A percentile compares a stretch with the other conserved stretches of the same genome.
Evolutionary conservation across 192 early-diverging fungal species (phyloP).

Genomic region (Mortierella hygrophila): DNA sequence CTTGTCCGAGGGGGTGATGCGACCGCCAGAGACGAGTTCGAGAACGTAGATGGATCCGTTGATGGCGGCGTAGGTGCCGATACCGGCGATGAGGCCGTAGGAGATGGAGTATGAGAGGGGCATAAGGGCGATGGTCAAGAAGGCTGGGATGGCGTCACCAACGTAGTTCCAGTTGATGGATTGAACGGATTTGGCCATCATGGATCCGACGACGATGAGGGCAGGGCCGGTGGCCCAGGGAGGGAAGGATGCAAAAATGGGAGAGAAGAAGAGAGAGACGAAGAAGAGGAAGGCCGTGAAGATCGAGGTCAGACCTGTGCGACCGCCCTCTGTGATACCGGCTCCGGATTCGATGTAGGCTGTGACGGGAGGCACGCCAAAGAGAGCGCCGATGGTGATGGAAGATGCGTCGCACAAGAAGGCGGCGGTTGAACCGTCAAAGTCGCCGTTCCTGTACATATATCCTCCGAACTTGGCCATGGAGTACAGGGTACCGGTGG

Average conservation of each 20-base stretch:
- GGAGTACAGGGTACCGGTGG: slow-evolving; percentile 85
- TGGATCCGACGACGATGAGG: slow-evolving; percentile 80
- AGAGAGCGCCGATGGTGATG: slow-evolving; percentile 72
- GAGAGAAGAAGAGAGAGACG: slow-evolving; percentile 82
- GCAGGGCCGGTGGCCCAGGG: slow-evolving; percentile 90
- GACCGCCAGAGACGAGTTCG: slow-evolving; percentile 65
- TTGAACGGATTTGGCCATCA: slow-evolving; percentile 79
- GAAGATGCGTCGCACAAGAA: slow-evolving; percentile 78
- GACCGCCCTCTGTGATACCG: slow-evolving; percentile 83
- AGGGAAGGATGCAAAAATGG: slow-evolving; percentile 88
- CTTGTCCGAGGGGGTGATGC: slow-evolving; percentile 55
- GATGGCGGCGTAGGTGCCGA: slow-evolving; percentile 78
- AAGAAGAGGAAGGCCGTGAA: slow-evolving; percentile 78
- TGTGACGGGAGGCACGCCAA: slow-evolving; percentile 80
- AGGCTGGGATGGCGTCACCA: slow-evolving; percentile 84
- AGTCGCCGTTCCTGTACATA: slow-evolving; percentile 74
- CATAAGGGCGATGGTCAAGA: slow-evolving; percentile 82
- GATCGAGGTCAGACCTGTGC: slow-evolving; percentile 83
- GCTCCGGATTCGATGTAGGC: slow-evolving; percentile 86
- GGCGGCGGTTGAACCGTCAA: slow-evolving; percentile 78
- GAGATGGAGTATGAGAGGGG: slow-evolving; percentile 86
- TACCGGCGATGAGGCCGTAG: slow-evolving; percentile 84
- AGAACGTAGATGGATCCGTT: slow-evolving; percentile 71
- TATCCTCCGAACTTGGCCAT: slow-evolving; percentile 86
- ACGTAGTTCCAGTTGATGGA: slow-evolving; percentile 86